A percentile compares a stretch with the other conserved stretches of the same genome.
Evolutionary conservation across 805 yeast species (phyloP).

Genomic region (Zygoascus tannicola): DNA sequence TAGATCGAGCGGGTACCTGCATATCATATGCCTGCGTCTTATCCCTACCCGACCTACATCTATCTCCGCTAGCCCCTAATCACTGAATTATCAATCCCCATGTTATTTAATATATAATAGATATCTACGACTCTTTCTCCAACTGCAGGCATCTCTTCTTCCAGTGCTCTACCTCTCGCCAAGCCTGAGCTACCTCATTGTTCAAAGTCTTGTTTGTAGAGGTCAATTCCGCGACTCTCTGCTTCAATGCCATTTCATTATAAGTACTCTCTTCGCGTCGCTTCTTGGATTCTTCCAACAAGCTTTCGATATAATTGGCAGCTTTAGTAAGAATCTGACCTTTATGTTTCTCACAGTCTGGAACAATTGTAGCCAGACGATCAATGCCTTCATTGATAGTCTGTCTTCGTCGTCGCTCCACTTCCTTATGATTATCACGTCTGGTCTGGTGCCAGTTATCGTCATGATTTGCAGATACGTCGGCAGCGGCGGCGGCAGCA

Average conservation of each 20-base stretch:
- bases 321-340: conserved; percentile 83
- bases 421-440: conserved; percentile 89
- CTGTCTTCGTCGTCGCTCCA: conserved; percentile 86
- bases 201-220: conserved; percentile 82
- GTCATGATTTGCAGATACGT: conserved; percentile 41
- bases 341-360: conserved; percentile 79
- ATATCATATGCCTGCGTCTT: too few relatives aligned
- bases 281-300: conserved; percentile 82
- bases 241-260: conserved; percentile 86
- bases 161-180: conserved; percentile 83
- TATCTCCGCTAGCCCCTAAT: too few relatives aligned
- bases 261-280: conserved; percentile 92
- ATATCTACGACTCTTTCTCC: not conserved
- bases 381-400: conserved; percentile 80
- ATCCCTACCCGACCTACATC: too few relatives aligned
- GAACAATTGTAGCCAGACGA: conserved; percentile 66
- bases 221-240: conserved; percentile 76
- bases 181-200: conserved; percentile 81
- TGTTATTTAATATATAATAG: too few relatives aligned
- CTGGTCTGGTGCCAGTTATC: conserved; percentile 80
- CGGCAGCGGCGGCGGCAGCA: conserved; percentile 23
- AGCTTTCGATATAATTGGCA: conserved; percentile 79
- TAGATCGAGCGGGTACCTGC: too few relatives aligned
- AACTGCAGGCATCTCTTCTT: conserved; percentile 28
- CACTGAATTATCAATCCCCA: too few relatives aligned